A percentile compares a stretch with the other conserved stretches of the same genome.
Conservation (phyloP, 2,329 filamentous ascomycete species). For the Penicillium palitans region DNA sequence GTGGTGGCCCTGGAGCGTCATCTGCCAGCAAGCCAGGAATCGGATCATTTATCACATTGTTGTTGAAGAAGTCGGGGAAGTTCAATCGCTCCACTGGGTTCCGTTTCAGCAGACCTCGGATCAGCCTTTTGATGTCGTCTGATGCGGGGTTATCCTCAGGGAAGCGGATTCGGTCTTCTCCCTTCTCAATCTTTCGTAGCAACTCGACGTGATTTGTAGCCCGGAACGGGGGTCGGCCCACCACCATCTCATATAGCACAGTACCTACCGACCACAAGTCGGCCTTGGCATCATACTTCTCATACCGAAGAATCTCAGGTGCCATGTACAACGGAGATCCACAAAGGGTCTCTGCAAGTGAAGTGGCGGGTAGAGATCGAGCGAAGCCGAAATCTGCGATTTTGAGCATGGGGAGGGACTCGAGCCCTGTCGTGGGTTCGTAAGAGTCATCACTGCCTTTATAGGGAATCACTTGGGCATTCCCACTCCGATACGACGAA, state of each 20-base stretch:
- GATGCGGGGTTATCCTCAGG: conserved; percentile 70
- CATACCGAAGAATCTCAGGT: conserved; percentile 93
- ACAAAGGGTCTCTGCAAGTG: conserved; percentile 91
- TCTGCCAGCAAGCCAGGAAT: conserved; percentile 83
- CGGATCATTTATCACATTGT: conserved; percentile 68
- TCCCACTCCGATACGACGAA: conserved; percentile 64
- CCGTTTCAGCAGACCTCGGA: conserved; percentile 77
- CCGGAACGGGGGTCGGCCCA: conserved; percentile 84
- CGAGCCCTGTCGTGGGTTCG: conserved; percentile 75
- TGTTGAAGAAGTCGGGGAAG: conserved; percentile 81
- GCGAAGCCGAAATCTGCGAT: conserved; percentile 99
- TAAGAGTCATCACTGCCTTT: conserved; percentile 79
- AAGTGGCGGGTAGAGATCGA: conserved; percentile 83
- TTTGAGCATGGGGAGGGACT: conserved; percentile 91
- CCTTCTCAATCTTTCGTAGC: conserved; percentile 84
- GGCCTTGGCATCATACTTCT: conserved; percentile 95
- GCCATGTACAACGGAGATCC: conserved; percentile 98
- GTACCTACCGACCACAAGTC: conserved; percentile 98
- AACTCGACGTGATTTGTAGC: conserved; percentile 94
- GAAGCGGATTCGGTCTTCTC: conserved; percentile 83
- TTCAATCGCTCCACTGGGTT: conserved; percentile 81
- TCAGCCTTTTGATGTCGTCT: conserved; percentile 74
- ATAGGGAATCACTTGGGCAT: conserved; percentile 65
- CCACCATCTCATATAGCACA: conserved; percentile 93
- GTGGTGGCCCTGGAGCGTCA: conserved; percentile 48